These are phyloP conservation scores for Striga asiatica DNA, from an alignment of 257 asterid species.

Conservation along the genomic window DNA sequence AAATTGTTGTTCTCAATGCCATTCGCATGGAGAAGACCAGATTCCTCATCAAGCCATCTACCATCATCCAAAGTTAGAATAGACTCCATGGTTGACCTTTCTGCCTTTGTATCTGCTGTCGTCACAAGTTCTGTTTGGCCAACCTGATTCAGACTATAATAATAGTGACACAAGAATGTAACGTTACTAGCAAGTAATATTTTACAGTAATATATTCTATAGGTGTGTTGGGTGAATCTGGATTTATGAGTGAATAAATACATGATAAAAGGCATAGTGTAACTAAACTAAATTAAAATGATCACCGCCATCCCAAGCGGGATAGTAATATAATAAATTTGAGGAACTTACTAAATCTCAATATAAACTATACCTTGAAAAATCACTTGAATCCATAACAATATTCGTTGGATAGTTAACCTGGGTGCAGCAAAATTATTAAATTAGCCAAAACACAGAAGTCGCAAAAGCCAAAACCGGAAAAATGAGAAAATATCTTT, in stretches of 20 bases:
- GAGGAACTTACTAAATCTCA: slow-evolving; percentile 3
- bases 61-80: slow-evolving; percentile 84
- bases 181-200: slow-evolving; percentile 16
- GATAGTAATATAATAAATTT: not conserved
- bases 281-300: slow-evolving; percentile 1
- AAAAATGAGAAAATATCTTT: not conserved
- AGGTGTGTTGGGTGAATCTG: not conserved
- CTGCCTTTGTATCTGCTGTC: slow-evolving; percentile 27
- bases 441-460: slow-evolving; percentile 6
- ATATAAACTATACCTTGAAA: slow-evolving; percentile 46
- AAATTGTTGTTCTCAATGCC: slow-evolving; percentile 34
- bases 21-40: slow-evolving; percentile 28
- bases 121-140: slow-evolving; percentile 32
- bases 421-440: slow-evolving; percentile 27
- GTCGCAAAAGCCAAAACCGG: not conserved
- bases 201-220: not conserved
- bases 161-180: slow-evolving; percentile 27
- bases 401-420: slow-evolving; percentile 72
- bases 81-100: slow-evolving; percentile 57
- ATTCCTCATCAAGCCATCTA: slow-evolving; percentile 63
- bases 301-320: not conserved
- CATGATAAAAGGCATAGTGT: not conserved
- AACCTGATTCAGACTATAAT: slow-evolving; percentile 56
- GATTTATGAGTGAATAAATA: not conserved
- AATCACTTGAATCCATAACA: slow-evolving; percentile 42